A percentile compares a stretch with the other conserved stretches of the same genome.
phyloP scores from a whole-genome alignment of 345 rosid genomes.

The Syzygium oleosum region DNA sequence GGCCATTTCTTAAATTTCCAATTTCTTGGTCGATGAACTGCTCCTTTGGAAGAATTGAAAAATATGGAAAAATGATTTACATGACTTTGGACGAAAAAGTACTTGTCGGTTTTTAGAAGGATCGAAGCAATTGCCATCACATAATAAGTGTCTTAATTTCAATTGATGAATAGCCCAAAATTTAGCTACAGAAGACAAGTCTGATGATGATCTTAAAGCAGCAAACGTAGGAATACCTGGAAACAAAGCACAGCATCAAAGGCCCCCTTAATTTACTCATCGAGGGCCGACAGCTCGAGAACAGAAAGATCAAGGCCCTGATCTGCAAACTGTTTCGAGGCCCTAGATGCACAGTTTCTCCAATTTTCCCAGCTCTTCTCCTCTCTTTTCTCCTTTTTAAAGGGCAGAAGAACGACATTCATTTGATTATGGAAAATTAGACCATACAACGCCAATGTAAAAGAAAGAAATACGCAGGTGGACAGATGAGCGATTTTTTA shows the following conservation, averaged over 20 bases:
- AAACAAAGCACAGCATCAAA: not conserved
- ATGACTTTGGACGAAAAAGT: not conserved
- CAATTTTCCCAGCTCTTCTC: not conserved
- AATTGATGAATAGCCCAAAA: not conserved
- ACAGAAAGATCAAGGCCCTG: not conserved
- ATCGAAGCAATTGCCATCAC: not conserved
- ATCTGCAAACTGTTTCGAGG: not conserved
- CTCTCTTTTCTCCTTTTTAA: not conserved
- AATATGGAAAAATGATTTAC: not conserved
- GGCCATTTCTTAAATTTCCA: not conserved
- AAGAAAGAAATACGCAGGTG: not conserved
- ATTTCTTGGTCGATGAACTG: not conserved
- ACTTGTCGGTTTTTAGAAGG: not conserved
- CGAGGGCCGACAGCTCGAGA: not conserved
- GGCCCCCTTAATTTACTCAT: not conserved
- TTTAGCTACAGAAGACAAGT: not conserved
- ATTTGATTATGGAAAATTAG: not conserved
- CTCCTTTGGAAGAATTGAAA: not conserved
- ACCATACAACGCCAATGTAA: not conserved
- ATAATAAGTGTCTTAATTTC: not conserved
- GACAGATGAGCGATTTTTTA: not conserved
- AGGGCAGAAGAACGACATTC: not conserved
- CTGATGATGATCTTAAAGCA: not conserved
- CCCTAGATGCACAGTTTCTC: not conserved
- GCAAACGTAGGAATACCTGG: not conserved